Evolutionary conservation across 306 rosid species (phyloP).

Genomic region (Lathyrus tuberosus): DNA sequence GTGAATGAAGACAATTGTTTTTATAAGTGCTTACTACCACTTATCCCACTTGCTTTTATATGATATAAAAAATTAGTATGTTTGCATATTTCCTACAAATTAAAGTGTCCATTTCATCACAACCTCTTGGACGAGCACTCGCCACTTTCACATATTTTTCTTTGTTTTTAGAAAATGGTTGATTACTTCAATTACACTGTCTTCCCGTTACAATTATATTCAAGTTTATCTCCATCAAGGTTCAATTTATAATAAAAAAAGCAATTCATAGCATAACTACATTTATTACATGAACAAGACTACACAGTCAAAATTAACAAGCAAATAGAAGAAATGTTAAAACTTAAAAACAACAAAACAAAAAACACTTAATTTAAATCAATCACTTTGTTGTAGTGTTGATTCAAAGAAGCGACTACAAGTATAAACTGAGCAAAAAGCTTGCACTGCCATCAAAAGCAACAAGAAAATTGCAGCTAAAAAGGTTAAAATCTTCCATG

Average conservation of each 20-base stretch:
- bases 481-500: conserved; percentile 66
- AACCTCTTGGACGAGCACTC: neutral
- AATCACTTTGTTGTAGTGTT: neutral
- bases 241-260: neutral
- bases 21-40: neutral
- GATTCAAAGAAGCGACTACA: conserved; percentile 36
- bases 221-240: neutral
- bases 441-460: conserved; percentile 53
- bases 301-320: too few relatives aligned
- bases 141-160: neutral
- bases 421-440: conserved; percentile 45
- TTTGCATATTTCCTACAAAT: neutral
- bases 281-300: neutral
- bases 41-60: conserved; percentile 21
- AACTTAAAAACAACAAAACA: too few relatives aligned
- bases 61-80: neutral
- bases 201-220: neutral
- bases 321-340: neutral
- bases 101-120: conserved; percentile 8
- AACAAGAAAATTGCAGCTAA: conserved; percentile 59
- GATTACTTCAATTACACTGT: neutral
- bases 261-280: neutral
- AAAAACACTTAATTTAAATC: neutral
- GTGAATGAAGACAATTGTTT: too few relatives aligned
- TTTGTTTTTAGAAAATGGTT: conserved; percentile 1